Base-by-base conservation (phyloP, 75 land plant species). In the Larix kaempferi region DNA sequence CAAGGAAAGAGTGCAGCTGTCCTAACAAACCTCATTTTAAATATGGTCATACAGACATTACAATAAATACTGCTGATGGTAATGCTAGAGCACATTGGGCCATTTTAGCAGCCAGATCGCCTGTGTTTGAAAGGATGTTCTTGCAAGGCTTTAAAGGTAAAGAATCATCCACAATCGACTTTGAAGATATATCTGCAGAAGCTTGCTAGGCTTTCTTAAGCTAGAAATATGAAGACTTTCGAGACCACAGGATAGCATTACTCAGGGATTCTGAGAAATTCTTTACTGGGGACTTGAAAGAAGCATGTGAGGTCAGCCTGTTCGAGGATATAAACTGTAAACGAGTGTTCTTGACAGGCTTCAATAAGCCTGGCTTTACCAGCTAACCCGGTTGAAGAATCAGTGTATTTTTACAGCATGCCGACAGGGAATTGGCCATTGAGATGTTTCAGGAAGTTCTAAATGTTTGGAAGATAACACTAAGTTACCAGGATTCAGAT, bases 391-490 rank as follows among this genome's bases (percentile, higher is more conserved):
- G 55, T 78, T 94, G 78, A 94, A 92, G 83, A 86, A 84, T 57
- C 95, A 87, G 21, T 94, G 95, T 76, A 56, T 94, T 94, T 77
- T 85, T 94, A 76, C 85, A 80, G 52, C 80, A 85, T 15, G 88
- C 91, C 4, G 95, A 94, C 71, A 78, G 92, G 73, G 95, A 94
- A 57, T 76, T 92, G 80, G 81, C 89, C 85, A 39, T 86, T 71
- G 95, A 94, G 81, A 92, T 94, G 89, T 90, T 94, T 59, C 95
- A 90, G 59, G 95, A 94, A 59, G 77, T 89, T 3, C 87, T 91
- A 17, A 79, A 82, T 29, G 76, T 67, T 65, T 91, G 91, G 89
- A 85, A 83, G 62, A 85, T 86, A 35, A 61, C 65, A 2, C 86
- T 67, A 78, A 3, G 33, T 29, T 29, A 29, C 33, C 0, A 29